Percentiles rank a stretch among this genome's conserved stretches.
Conservation (phyloP, 495 filamentous ascomycete species). For the Aspergillus bridgeri region DNA sequence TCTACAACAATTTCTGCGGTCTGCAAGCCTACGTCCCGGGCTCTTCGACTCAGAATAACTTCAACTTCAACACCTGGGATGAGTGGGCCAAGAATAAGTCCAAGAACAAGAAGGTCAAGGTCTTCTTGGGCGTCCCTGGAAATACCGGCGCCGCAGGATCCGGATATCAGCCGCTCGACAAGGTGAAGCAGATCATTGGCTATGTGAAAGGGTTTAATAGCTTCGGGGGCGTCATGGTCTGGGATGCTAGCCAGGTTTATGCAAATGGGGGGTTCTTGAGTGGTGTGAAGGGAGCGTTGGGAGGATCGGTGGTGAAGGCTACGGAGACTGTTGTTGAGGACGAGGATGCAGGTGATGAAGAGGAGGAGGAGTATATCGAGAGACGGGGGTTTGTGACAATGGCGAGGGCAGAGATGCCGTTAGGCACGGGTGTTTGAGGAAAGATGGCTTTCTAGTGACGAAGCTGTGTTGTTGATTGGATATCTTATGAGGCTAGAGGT, state of each 20-base stretch:
- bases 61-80: conserved; percentile 71
- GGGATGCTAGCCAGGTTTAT: conserved; percentile 63
- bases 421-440: not conserved
- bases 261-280: conserved; percentile 56
- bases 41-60: conserved; percentile 48
- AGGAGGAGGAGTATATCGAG: too few species aligned
- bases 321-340: not conserved
- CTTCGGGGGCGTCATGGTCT: conserved; percentile 70
- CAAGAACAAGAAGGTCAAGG: conserved; percentile 59
- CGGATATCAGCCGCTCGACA: conserved; percentile 50
- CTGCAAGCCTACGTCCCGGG: conserved; percentile 47
- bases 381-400: not conserved
- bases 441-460: too few species aligned
- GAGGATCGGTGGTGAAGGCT: not conserved
- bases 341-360: too few species aligned
- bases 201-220: conserved; percentile 52
- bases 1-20: conserved; percentile 75
- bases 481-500: too few species aligned
- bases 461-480: too few species aligned
- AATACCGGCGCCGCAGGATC: conserved; percentile 53
- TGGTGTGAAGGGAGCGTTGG: conserved; percentile 18
- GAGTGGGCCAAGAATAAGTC: conserved; percentile 61
- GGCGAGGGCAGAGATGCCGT: not conserved
- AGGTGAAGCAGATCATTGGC: conserved; percentile 45
- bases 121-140: conserved; percentile 64